Conservation (phyloP, 306 rosid genomes). For the Vigna mungo region DNA sequence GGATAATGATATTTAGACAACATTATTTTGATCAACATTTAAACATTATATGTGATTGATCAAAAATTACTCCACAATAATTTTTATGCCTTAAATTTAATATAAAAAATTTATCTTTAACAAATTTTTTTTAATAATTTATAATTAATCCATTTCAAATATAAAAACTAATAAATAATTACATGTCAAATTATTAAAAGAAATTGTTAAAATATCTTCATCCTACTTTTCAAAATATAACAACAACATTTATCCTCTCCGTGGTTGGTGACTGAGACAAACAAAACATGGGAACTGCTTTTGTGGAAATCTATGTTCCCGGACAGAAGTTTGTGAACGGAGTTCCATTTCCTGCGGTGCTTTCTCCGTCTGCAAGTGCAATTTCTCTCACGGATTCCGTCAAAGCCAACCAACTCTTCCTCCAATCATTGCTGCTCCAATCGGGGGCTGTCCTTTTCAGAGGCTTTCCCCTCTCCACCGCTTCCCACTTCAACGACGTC, state of each 20-base stretch:
- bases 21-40: too few relatives aligned
- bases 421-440: conserved; percentile 60
- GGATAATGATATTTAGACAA: too few relatives aligned
- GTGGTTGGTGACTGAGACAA: neutral
- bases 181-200: too few relatives aligned
- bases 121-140: too few relatives aligned
- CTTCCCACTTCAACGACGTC: conserved; percentile 80
- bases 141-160: too few relatives aligned
- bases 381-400: conserved; percentile 48
- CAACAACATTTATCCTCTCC: neutral
- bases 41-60: too few relatives aligned
- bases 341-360: conserved; percentile 55
- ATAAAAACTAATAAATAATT: too few relatives aligned
- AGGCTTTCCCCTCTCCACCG: conserved; percentile 59
- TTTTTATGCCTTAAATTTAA: too few relatives aligned
- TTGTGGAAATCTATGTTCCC: conserved; percentile 59
- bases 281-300: conserved; percentile 12
- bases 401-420: conserved; percentile 51
- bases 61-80: too few relatives aligned
- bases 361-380: conserved; percentile 52
- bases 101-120: too few relatives aligned
- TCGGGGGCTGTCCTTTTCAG: conserved; percentile 79
- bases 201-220: too few relatives aligned
- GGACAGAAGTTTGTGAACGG: conserved; percentile 67
- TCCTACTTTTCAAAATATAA: too few relatives aligned